Conservation (phyloP, 371 early-diverging fungal species). For the Batkoa obscura region DNA sequence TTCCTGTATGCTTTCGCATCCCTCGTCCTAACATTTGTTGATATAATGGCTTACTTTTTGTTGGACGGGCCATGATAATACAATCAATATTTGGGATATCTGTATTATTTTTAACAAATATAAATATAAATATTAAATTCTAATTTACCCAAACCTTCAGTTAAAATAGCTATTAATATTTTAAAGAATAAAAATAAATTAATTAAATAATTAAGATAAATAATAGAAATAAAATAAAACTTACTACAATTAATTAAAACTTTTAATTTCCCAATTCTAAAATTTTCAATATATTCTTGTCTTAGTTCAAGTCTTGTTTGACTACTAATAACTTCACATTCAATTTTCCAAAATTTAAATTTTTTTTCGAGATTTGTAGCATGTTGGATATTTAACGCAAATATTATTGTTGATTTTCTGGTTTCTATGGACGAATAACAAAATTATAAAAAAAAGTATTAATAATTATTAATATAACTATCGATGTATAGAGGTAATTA, state of each 20-base stretch:
- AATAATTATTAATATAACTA: constrained; percentile 2
- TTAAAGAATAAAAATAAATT: neutral
- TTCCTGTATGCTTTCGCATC: constrained; percentile 40
- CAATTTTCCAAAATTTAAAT: constrained; percentile 36
- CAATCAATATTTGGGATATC: constrained; percentile 83
- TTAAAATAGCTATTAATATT: constrained; percentile 25
- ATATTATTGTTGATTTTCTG: constrained; percentile 54
- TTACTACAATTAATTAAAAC: constrained; percentile 77
- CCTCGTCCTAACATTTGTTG: constrained; percentile 94
- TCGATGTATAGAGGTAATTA: neutral
- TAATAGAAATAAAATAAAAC: neutral
- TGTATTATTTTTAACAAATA: neutral
- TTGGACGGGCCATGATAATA: constrained; percentile 75
- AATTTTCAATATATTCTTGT: constrained; percentile 27
- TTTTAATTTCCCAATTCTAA: constrained; percentile 40
- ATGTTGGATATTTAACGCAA: constrained; percentile 72
- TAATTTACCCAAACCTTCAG: constrained; percentile 42
- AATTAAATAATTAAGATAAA: neutral
- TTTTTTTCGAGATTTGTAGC: constrained; percentile 26
- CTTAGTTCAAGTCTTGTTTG: constrained; percentile 31
- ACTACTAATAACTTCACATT: constrained; percentile 42
- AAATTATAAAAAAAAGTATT: no score
- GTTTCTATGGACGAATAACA: constrained; percentile 4
- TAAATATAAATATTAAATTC: neutral
- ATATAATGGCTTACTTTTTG: constrained; percentile 54